These are phyloP conservation scores for Petasospora fabianii DNA, from an alignment of 1,139 yeast genomes.

Conservation along the genomic window DNA sequence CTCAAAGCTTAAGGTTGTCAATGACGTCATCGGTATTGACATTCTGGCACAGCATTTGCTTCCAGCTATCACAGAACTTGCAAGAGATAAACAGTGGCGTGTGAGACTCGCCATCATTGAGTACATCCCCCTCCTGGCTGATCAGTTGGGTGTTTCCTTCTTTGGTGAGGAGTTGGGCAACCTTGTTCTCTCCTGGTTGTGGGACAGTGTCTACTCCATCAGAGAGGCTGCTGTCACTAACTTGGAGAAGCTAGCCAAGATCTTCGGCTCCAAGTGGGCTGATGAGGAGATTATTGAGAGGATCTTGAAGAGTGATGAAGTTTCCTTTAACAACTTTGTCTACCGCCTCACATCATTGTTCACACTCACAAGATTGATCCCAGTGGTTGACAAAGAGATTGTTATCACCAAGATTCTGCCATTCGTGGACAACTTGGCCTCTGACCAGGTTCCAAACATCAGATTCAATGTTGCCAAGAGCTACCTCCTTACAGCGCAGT, in stretches of 20 bases:
- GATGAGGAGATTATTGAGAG: conserved; percentile 77
- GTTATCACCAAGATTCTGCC: conserved; percentile 70
- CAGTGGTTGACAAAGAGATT: conserved; percentile 56
- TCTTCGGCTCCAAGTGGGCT: conserved; percentile 95
- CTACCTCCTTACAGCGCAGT: conserved; percentile 56
- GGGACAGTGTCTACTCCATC: conserved; percentile 96
- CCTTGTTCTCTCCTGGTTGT: conserved; percentile 92
- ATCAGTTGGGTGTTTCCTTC: conserved; percentile 88
- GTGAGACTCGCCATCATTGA: conserved; percentile 96
- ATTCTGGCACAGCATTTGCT: conserved; percentile 79
- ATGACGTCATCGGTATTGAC: conserved; percentile 91
- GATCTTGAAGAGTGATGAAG: conserved; percentile 51
- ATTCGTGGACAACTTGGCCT: conserved; percentile 64
- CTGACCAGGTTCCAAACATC: conserved; percentile 89
- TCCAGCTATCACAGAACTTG: conserved; percentile 95
- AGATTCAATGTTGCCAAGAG: conserved; percentile 93
- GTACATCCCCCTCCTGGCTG: conserved; percentile 93
- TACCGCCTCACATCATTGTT: conserved; percentile 89
- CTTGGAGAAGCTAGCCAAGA: conserved; percentile 71
- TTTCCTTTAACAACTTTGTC: conserved; percentile 52
- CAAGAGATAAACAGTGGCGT: conserved; percentile 97
- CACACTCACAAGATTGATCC: conserved; percentile 77
- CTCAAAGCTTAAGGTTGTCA: conserved; percentile 85
- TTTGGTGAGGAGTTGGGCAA: conserved; percentile 90
- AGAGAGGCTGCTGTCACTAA: conserved; percentile 94